Percentiles rank a stretch among this genome's conserved stretches.
phyloP scores from a whole-genome alignment of 768 basidiomycete genomes.

The Trametes punicea region DNA sequence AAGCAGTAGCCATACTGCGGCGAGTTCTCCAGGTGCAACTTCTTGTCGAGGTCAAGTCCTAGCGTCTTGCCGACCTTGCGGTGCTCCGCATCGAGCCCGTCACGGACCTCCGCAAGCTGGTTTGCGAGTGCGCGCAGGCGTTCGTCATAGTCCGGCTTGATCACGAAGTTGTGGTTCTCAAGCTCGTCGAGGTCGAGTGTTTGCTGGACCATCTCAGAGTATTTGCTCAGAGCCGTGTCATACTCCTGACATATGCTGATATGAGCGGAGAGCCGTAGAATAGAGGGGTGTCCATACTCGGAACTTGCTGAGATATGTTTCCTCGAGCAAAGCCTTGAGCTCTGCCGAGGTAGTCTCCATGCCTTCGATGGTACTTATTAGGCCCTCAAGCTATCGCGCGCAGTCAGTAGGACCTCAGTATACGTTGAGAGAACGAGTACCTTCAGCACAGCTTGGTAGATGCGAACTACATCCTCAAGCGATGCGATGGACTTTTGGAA shows the following conservation, averaged over 20 bases:
- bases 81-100: constrained; percentile 84
- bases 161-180: constrained; percentile 82
- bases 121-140: constrained; percentile 65
- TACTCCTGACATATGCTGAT: constrained; percentile 45
- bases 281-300: constrained; percentile 39
- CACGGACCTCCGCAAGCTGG: constrained; percentile 66
- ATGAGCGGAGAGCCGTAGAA: neutral
- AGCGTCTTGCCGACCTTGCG: constrained; percentile 63
- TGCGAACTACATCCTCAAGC: constrained; percentile 92
- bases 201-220: constrained; percentile 91
- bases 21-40: constrained; percentile 92
- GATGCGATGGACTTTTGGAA: constrained; percentile 83
- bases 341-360: constrained; percentile 45
- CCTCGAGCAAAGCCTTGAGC: constrained; percentile 55
- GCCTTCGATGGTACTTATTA: constrained; percentile 62
- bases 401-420: neutral
- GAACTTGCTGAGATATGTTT: constrained; percentile 61
- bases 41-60: constrained; percentile 85
- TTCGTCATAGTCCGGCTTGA: constrained; percentile 89
- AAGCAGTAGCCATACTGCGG: constrained; percentile 89
- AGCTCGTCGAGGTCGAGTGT: constrained; percentile 90
- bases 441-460: constrained; percentile 90
- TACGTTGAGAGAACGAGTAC: constrained; percentile 34
- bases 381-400: constrained; percentile 59
- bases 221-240: constrained; percentile 63